Conservation (phyloP, 1,139 yeast genomes). For the Nakaseomyces delphensis region DNA sequence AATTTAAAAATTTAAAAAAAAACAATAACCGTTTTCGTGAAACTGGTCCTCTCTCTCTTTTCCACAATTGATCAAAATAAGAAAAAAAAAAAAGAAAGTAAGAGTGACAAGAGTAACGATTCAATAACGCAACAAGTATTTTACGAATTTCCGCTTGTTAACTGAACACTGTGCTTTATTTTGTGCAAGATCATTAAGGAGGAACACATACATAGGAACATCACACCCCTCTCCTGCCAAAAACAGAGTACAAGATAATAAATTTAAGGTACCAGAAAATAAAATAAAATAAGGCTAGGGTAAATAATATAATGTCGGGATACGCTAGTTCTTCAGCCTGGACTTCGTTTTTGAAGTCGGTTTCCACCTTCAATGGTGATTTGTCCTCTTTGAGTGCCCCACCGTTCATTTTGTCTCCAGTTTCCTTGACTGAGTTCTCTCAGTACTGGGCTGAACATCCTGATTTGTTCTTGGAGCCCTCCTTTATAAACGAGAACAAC, state of each 20-base stretch:
- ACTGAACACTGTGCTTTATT: no score
- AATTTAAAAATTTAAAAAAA: no score
- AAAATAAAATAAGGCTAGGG: neutral
- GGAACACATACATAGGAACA: neutral
- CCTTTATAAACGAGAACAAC: conserved; percentile 36
- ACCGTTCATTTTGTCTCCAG: conserved; percentile 90
- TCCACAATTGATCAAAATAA: no score
- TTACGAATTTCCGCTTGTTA: no score
- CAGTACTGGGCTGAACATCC: conserved; percentile 93
- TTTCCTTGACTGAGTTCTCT: conserved; percentile 81
- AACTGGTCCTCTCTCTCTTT: no score
- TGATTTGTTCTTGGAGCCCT: conserved; percentile 68
- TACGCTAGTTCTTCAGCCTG: conserved; percentile 38
- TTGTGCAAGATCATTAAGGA: no score
- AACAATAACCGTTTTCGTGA: neutral
- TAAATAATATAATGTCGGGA: conserved; percentile 23
- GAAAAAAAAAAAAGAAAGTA: no score
- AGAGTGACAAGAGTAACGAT: no score
- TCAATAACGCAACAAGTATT: no score
- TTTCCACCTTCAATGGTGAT: conserved; percentile 92
- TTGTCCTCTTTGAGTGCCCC: conserved; percentile 92
- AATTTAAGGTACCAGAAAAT: neutral
- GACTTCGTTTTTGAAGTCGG: conserved; percentile 83
- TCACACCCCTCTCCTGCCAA: neutral
- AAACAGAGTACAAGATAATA: no score